Conservation (phyloP, 2,329 filamentous ascomycete genomes). For the Aspergillus oerlinghausenensis region DNA sequence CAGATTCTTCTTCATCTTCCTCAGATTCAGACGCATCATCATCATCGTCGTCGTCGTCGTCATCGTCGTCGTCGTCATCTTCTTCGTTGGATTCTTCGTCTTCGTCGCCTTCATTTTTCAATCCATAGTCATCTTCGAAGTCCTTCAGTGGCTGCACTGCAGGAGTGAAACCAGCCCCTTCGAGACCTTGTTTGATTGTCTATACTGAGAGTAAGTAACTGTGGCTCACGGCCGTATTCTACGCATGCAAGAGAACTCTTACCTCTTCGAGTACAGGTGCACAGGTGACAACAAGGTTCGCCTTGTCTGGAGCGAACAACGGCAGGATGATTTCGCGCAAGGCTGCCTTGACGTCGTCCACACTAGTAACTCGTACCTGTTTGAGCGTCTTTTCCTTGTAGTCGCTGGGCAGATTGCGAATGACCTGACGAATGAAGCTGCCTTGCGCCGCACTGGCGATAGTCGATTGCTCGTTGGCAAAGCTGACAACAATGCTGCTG, state of each 20-base stretch:
- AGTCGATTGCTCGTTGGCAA: constrained; percentile 84
- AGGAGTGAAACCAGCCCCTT: constrained; percentile 71
- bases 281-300: constrained; percentile 85
- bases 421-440: constrained; percentile 77
- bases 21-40: constrained; percentile 42
- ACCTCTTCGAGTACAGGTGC: constrained; percentile 81
- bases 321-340: constrained; percentile 73
- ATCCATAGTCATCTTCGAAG: constrained; percentile 87
- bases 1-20: constrained; percentile 44
- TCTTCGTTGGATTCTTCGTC: constrained; percentile 58
- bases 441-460: constrained; percentile 76
- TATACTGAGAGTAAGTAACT: constrained; percentile 36
- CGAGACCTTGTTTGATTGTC: constrained; percentile 72
- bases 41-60: constrained; percentile 33
- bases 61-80: constrained; percentile 37
- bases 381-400: constrained; percentile 74
- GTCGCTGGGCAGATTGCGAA: constrained; percentile 69
- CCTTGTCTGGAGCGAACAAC: constrained; percentile 72
- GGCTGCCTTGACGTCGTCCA: constrained; percentile 69
- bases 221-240: neutral
- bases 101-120: constrained; percentile 60
- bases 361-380: constrained; percentile 69
- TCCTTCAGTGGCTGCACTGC: constrained; percentile 68
- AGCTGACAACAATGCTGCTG: constrained; percentile 77
- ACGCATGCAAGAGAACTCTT: constrained; percentile 34